Evolutionary conservation across 768 basidiomycete species (phyloP), one percentile per base, ranked within the genome.

Genomic region (Porphyrellus cyaneotinctus): DNA sequence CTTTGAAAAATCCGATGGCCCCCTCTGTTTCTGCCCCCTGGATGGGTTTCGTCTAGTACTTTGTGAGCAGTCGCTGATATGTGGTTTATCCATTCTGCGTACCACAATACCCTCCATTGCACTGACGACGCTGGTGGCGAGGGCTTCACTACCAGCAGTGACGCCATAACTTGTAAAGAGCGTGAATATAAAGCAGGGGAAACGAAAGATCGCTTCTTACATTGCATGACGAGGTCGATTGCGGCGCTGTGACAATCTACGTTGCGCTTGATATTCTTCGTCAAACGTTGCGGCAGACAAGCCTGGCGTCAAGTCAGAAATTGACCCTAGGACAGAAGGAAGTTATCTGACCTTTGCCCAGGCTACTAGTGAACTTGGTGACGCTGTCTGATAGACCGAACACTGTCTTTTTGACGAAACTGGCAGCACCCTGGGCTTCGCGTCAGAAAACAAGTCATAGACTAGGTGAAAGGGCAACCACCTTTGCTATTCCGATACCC

Each of bases 331-430:
- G 22, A 44, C 17, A 7, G 24, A 7, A 22, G 1, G 12, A 42
- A 53, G 15, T 45, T 38, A 18, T 28, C 60, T 8, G 39, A 89
- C 93, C 94, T 79, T 99, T 99, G 38, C 95, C 92, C 56, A 99
- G 84, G 67, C 93, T 97, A 58, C 94, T 91, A 2, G 97, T 98
- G 64, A 99, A 87, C 70, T 97, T 98, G n/a, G 95, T 95, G 66
- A 99, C 76, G 65, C 92, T 95, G 64, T 99, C 95, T 31, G 90
- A 89, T 38, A 99, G 68, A 33, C 97, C 97, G 62, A 98, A 99
- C 8, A 98, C 91, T 0, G 95, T 97, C 75, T 99, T 99, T 77
- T 98, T 98, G 49, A 97, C 89, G 60, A 99, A 95, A 66, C 94
- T 97, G 8, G 95, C 93, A 0, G 95, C 95, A 41, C 97, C 97